Evolutionary conservation across 192 early-diverging fungal genomes (phyloP).

Genomic region (Gryganskiella cystojenkinii): DNA sequence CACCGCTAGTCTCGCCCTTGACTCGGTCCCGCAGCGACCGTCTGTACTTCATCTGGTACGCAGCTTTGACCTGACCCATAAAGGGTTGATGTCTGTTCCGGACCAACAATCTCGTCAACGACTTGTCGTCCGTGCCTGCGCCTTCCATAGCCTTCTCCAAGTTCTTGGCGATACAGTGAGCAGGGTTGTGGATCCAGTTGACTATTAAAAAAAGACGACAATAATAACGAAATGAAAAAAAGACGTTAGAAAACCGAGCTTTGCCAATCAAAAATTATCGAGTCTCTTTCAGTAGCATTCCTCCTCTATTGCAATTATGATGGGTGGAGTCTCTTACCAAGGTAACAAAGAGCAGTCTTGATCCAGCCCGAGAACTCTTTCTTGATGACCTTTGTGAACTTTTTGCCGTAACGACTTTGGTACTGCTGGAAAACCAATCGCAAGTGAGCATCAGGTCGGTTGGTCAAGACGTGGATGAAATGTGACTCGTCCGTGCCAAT

Average conservation of each 20-base stretch:
- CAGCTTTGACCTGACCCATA: conserved; percentile 36
- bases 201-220: conserved; percentile 15
- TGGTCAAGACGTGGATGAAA: conserved; percentile 44
- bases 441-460: conserved; percentile 45
- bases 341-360: conserved; percentile 40
- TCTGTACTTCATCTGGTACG: conserved; percentile 32
- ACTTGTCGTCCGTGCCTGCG: conserved; percentile 32
- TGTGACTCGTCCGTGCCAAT: conserved; percentile 48
- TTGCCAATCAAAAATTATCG: too few species aligned
- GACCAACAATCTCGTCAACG: conserved; percentile 39
- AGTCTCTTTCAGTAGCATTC: too few species aligned
- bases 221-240: background rate
- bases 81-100: conserved; percentile 45
- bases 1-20: conserved; percentile 49
- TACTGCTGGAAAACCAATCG: conserved; percentile 36
- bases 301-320: too few species aligned
- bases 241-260: too few species aligned
- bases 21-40: conserved; percentile 34
- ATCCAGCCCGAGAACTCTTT: conserved; percentile 52
- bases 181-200: conserved; percentile 34
- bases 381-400: conserved; percentile 47
- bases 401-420: conserved; percentile 28
- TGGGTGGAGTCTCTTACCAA: conserved; percentile 21
- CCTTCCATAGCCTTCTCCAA: conserved; percentile 49
- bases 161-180: conserved; percentile 46